phyloP scores from a whole-genome alignment of 768 basidiomycete genomes.

The Naganishia vishniacii region DNA sequence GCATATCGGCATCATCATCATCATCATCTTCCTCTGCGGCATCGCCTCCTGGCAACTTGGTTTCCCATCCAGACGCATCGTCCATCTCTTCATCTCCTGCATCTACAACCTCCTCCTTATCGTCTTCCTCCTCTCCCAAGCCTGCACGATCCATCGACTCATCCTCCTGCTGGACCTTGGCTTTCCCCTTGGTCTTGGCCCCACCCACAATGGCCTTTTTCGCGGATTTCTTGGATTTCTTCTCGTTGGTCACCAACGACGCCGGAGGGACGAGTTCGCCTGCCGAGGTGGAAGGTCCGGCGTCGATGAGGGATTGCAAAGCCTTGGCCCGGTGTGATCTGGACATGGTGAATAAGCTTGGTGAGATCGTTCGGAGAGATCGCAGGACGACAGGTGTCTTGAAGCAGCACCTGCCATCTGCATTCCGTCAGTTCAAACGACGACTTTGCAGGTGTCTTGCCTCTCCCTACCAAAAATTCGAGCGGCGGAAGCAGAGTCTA shows the following conservation, averaged over 20 bases:
- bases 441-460: too few species aligned
- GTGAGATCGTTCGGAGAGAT: too few species aligned
- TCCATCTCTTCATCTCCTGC: conserved; percentile 15
- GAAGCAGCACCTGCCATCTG: too few species aligned
- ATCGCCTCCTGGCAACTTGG: neutral
- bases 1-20: conserved; percentile 52
- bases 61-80: conserved; percentile 20
- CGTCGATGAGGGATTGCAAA: conserved; percentile 45
- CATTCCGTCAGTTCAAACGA: too few species aligned
- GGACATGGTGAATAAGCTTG: conserved; percentile 33
- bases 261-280: conserved; percentile 28
- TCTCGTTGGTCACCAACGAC: conserved; percentile 23
- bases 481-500: too few species aligned
- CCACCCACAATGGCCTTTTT: conserved; percentile 19
- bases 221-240: conserved; percentile 26
- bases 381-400: too few species aligned
- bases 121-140: conserved; percentile 20
- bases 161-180: conserved; percentile 3
- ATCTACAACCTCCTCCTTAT: conserved; percentile 22
- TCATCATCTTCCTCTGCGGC: conserved; percentile 23
- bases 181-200: conserved; percentile 15
- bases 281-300: conserved; percentile 41
- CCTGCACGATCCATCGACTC: conserved; percentile 23
- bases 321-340: conserved; percentile 48
- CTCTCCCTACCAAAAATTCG: too few species aligned